phyloP scores from a whole-genome alignment of 176 grass and related monocot genomes.

The Musa acuminata region DNA sequence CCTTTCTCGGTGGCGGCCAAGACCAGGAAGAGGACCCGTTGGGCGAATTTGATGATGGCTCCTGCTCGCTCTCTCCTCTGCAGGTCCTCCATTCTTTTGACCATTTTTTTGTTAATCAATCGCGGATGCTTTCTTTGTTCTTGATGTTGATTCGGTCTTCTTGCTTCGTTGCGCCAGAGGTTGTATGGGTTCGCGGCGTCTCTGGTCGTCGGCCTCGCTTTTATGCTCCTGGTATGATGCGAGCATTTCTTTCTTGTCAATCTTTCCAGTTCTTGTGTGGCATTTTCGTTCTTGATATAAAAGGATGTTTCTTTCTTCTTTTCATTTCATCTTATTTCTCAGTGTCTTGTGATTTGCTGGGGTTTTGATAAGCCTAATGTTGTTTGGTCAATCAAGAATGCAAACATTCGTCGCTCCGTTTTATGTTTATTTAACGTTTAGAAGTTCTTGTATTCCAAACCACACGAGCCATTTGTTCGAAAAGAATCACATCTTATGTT shows the following conservation, averaged over 20 bases:
- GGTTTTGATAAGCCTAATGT: too few relatives aligned
- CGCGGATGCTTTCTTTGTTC: background rate
- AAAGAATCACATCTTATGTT: background rate
- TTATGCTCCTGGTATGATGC: constrained; percentile 75
- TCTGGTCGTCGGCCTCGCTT: constrained; percentile 53
- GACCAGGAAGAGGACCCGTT: constrained; percentile 54
- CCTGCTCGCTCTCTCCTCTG: constrained; percentile 60
- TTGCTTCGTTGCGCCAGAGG: constrained; percentile 29
- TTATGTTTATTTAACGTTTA: background rate
- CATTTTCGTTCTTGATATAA: background rate
- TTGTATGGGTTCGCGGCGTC: constrained; percentile 62
- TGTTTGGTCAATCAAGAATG: too few relatives aligned
- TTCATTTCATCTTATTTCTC: too few relatives aligned
- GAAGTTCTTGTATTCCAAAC: background rate
- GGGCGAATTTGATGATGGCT: constrained; percentile 39
- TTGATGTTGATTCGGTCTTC: background rate
- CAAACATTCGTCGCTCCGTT: too few relatives aligned
- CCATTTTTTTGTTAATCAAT: constrained; percentile 3
- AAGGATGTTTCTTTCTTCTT: too few relatives aligned
- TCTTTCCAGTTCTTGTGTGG: background rate
- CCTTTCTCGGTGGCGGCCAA: constrained; percentile 45
- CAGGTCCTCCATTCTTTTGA: constrained; percentile 39
- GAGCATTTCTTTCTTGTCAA: background rate
- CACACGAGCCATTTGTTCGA: background rate
- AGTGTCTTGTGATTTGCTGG: too few relatives aligned